phyloP scores from a whole-genome alignment of 208 protist genomes.

The Acanthamoeba castellanii region DNA sequence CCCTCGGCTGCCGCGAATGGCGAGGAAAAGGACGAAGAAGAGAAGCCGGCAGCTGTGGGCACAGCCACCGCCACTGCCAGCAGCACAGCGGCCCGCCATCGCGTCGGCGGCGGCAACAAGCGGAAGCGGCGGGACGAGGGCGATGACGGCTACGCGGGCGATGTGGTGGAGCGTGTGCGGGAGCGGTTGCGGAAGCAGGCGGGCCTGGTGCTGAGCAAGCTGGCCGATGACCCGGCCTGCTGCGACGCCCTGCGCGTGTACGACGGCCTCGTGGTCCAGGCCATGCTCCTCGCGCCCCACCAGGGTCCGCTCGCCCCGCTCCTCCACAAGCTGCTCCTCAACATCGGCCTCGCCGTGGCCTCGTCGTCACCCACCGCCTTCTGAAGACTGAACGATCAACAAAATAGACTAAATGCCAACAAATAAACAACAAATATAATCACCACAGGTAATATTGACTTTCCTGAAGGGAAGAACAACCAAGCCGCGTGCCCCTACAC shows the following conservation, averaged over 20 bases:
- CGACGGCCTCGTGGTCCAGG: constrained; percentile 12
- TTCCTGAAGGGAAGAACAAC: no score
- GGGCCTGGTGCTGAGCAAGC: constrained; percentile 26
- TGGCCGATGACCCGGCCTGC: not conserved
- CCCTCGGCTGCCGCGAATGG: no score
- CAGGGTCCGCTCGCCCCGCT: not conserved
- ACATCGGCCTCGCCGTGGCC: constrained; percentile 2
- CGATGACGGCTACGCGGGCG: not conserved
- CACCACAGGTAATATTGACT: no score
- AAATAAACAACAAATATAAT: no score
- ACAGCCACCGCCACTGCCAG: not conserved
- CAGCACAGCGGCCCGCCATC: not conserved
- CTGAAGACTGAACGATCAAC: not conserved
- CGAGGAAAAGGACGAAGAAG: not conserved
- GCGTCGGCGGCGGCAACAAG: not conserved
- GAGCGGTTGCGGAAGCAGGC: constrained; percentile 6
- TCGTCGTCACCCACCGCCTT: not conserved
- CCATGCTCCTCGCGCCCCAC: not conserved
- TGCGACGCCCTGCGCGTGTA: not conserved
- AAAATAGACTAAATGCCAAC: not conserved
- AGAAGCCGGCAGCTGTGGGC: no score
- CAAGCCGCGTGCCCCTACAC: no score
- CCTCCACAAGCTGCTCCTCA: not conserved
- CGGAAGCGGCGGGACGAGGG: not conserved
- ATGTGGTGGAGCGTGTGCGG: not conserved